Conservation (phyloP, 2,329 filamentous ascomycete genomes). For the Tolypocladium ovalisporum region DNA sequence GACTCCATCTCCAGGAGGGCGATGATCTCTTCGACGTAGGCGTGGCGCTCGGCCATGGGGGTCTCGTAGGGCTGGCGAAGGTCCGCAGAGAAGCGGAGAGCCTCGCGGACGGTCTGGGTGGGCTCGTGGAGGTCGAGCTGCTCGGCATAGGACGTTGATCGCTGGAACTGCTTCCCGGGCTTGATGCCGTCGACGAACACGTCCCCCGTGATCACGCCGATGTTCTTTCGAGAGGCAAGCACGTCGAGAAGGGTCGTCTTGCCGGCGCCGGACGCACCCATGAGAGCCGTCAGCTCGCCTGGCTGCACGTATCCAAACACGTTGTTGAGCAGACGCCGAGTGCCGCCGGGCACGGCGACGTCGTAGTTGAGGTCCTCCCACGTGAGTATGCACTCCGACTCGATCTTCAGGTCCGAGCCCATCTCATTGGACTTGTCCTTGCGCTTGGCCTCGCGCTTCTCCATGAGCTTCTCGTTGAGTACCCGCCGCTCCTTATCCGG, state of each 20-base stretch:
- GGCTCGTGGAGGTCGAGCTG: constrained; percentile 53
- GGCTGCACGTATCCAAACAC: constrained; percentile 63
- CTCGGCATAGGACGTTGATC: constrained; percentile 51
- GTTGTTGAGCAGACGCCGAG: constrained; percentile 42
- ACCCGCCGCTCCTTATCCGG: constrained; percentile 56
- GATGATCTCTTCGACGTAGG: constrained; percentile 52
- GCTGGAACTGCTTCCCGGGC: constrained; percentile 49
- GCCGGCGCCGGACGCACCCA: constrained; percentile 77
- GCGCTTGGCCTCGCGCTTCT: constrained; percentile 47
- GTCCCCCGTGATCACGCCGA: constrained; percentile 46
- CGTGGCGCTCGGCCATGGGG: constrained; percentile 42
- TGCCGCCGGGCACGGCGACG: constrained; percentile 47
- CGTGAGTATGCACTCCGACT: constrained; percentile 60
- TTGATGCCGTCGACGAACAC: constrained; percentile 45
- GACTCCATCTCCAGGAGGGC: constrained; percentile 46
- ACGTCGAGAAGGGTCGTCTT: constrained; percentile 82
- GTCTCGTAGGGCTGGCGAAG: constrained; percentile 46
- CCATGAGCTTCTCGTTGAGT: constrained; percentile 51
- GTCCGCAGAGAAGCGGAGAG: constrained; percentile 51
- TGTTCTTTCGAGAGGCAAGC: constrained; percentile 50
- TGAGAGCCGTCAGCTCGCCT: constrained; percentile 66
- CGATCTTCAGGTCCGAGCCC: constrained; percentile 41
- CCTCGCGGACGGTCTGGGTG: constrained; percentile 52
- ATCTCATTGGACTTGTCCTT: constrained; percentile 32
- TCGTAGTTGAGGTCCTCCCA: constrained; percentile 81